phyloP scores from a whole-genome alignment of 768 basidiomycete genomes.

The Tulasnella sp. region DNA sequence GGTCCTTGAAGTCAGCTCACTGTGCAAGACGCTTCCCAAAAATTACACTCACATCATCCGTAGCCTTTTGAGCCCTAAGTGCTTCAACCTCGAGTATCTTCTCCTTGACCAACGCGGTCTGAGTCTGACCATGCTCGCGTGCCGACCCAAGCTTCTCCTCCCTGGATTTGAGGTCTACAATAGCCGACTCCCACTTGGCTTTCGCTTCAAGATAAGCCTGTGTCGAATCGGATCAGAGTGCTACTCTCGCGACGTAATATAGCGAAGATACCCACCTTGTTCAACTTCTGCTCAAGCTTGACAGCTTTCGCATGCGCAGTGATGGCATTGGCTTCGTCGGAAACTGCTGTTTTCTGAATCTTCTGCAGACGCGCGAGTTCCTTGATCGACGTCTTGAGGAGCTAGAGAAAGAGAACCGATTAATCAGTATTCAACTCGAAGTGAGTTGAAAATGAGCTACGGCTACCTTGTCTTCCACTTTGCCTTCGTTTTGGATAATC shows the following conservation, averaged over 20 bases:
- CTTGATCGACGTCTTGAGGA: conserved; percentile 48
- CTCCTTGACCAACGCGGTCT: conserved; percentile 55
- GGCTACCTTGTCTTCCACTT: conserved; percentile 52
- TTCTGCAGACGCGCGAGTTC: conserved; percentile 61
- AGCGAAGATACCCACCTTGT: no score
- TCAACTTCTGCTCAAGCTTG: conserved; percentile 48
- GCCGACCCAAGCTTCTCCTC: conserved; percentile 45
- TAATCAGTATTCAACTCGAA: not conserved
- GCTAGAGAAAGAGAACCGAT: not conserved
- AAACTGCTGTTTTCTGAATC: conserved; percentile 59
- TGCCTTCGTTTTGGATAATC: conserved; percentile 62
- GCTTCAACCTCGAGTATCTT: conserved; percentile 70
- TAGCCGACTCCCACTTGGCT: conserved; percentile 47
- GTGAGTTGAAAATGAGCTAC: no score
- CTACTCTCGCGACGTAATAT: no score
- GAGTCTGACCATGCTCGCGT: conserved; percentile 47
- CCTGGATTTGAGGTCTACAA: conserved; percentile 42
- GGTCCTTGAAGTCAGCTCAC: not conserved
- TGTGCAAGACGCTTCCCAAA: conserved; percentile 8
- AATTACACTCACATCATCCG: conserved; percentile 47
- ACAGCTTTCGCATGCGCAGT: conserved; percentile 46
- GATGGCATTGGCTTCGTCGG: conserved; percentile 56
- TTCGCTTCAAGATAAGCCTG: conserved; percentile 54
- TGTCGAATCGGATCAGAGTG: conserved; percentile 32
- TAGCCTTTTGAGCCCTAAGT: conserved; percentile 53